Percentiles rank a stretch among this genome's conserved stretches.
Evolutionary conservation across 192 early-diverging fungal genomes (phyloP).

Genomic region (Backusella liffmaniae): DNA sequence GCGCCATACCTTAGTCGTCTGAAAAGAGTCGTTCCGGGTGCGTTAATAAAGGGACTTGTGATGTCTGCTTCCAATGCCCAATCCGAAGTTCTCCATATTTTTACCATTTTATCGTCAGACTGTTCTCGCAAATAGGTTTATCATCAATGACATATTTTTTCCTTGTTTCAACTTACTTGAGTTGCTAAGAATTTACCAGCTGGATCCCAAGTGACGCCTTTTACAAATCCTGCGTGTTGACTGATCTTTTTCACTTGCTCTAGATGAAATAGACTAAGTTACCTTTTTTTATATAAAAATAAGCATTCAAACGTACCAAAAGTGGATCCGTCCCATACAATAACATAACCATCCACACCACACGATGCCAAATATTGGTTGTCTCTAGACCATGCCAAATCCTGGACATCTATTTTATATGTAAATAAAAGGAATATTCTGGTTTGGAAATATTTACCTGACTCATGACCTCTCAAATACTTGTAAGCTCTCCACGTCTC

Average conservation of each 20-base stretch:
- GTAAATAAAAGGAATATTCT: background rate
- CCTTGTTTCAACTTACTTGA: slow-evolving; percentile 51
- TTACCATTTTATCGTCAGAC: slow-evolving; percentile 89
- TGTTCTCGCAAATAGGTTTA: slow-evolving; percentile 19
- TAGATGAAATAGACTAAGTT: background rate
- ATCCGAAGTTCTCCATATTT: slow-evolving; percentile 85
- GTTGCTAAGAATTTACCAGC: slow-evolving; percentile 90
- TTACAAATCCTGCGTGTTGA: slow-evolving; percentile 87
- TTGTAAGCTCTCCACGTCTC: slow-evolving; percentile 16
- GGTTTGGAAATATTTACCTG: slow-evolving; percentile 10
- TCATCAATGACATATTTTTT: background rate
- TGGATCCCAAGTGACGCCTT: slow-evolving; percentile 96
- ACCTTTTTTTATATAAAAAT: background rate
- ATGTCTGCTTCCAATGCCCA: slow-evolving; percentile 82
- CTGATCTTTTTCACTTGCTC: slow-evolving; percentile 65
- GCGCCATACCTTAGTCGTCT: slow-evolving; percentile 68
- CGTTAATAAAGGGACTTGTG: slow-evolving; percentile 66
- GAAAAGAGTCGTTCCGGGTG: slow-evolving; percentile 89
- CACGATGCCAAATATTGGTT: slow-evolving; percentile 86
- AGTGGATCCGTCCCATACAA: slow-evolving; percentile 83
- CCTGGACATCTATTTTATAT: slow-evolving; percentile 68
- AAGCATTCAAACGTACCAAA: slow-evolving; percentile 55
- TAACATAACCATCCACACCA: slow-evolving; percentile 79
- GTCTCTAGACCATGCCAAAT: slow-evolving; percentile 90
- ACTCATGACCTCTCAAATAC: slow-evolving; percentile 8